These are phyloP conservation scores for Ascochyta pisi DNA, from an alignment of 2,329 filamentous ascomycete species.

Conservation along the genomic window DNA sequence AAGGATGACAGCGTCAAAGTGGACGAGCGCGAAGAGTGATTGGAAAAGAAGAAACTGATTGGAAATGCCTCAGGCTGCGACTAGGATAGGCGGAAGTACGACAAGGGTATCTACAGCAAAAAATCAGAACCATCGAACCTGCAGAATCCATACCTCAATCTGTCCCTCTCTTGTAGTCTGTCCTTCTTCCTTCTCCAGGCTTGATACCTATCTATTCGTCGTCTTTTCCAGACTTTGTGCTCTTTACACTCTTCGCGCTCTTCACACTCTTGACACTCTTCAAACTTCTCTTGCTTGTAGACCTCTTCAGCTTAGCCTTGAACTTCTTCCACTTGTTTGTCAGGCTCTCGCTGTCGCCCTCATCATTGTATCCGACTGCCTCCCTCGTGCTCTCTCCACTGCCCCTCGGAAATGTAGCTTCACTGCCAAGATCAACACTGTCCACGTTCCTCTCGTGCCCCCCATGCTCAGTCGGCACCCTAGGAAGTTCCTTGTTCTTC, in stretches of 20 bases:
- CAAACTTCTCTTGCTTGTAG: slow-evolving; percentile 45
- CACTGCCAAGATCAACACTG: slow-evolving; percentile 36
- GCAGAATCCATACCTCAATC: not conserved
- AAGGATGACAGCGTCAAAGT: slow-evolving; percentile 3
- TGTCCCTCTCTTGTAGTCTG: not conserved
- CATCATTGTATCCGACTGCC: slow-evolving; percentile 15
- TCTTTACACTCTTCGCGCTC: slow-evolving; percentile 39
- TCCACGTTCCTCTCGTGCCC: slow-evolving; percentile 23
- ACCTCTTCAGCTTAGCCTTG: slow-evolving; percentile 45
- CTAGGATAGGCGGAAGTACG: not conserved
- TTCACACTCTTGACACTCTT: slow-evolving; percentile 41
- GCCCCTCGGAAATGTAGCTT: slow-evolving; percentile 21
- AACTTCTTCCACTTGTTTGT: slow-evolving; percentile 46
- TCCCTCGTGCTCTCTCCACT: slow-evolving; percentile 6
- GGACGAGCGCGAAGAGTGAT: not conserved
- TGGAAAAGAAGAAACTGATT: not conserved
- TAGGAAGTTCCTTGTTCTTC: slow-evolving; percentile 6
- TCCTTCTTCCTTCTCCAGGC: not conserved
- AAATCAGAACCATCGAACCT: slow-evolving; percentile 6
- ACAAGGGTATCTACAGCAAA: slow-evolving; percentile 11
- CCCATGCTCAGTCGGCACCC: not conserved
- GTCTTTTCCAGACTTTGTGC: slow-evolving; percentile 14
- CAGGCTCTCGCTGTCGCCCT: slow-evolving; percentile 24
- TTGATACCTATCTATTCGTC: not conserved
- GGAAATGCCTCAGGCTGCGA: not conserved